Evolutionary conservation across 1,139 yeast genomes (phyloP).

Genomic region (Blastobotrys capitulatus): DNA sequence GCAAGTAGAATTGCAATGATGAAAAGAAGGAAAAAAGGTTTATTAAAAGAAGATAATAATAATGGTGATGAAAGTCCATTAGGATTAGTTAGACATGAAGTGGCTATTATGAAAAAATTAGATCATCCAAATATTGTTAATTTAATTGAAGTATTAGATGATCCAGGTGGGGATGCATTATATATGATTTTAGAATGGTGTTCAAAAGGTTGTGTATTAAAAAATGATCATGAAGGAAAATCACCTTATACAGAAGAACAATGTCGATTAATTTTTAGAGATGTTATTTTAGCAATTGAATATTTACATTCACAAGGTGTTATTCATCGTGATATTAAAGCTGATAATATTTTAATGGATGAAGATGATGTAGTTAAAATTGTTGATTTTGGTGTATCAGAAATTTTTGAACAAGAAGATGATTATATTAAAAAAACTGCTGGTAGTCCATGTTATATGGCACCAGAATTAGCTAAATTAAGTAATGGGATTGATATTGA

Average conservation of each 20-base stretch:
- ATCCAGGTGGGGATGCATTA: constrained; percentile 58
- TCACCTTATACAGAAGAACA: constrained; percentile 34
- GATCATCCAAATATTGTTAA: constrained; percentile 79
- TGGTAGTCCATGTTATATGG: constrained; percentile 81
- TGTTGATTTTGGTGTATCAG: constrained; percentile 91
- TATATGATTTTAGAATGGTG: constrained; percentile 79
- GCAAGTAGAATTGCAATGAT: constrained; percentile 39
- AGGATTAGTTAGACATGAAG: constrained; percentile 61
- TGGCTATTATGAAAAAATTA: constrained; percentile 73
- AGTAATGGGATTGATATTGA: constrained; percentile 18
- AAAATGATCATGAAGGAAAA: constrained; percentile 7
- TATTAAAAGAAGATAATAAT: not conserved
- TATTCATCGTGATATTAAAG: constrained; percentile 92
- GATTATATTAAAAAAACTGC: constrained; percentile 51
- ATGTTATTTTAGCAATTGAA: constrained; percentile 82
- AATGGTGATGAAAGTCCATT: constrained; percentile 23
- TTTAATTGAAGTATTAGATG: constrained; percentile 76
- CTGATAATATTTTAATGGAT: constrained; percentile 78
- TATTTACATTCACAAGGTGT: constrained; percentile 90
- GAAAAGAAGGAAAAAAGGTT: constrained; percentile 22
- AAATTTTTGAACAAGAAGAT: constrained; percentile 55
- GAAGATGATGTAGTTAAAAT: constrained; percentile 77
- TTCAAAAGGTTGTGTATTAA: constrained; percentile 38
- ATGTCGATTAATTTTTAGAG: constrained; percentile 54
- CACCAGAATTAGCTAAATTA: constrained; percentile 70